A percentile compares a stretch with the other conserved stretches of the same genome.
These are phyloP conservation scores for Penicillium palitans DNA, from an alignment of 2,329 filamentous ascomycete genomes.

Conservation along the genomic window DNA sequence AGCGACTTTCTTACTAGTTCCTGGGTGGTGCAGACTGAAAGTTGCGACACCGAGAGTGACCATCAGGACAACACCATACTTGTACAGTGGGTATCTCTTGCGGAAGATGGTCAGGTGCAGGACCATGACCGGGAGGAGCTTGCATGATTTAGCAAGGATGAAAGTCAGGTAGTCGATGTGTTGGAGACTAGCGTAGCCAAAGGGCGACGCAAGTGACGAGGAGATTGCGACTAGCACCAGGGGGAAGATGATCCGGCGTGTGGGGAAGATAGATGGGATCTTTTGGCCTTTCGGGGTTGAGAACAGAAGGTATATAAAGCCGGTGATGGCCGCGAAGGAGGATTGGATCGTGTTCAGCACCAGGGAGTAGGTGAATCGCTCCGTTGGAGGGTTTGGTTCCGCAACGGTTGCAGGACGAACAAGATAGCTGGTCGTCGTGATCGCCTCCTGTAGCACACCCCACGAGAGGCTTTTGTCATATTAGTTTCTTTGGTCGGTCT, in stretches of 20 bases:
- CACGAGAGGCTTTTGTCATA: constrained; percentile 70
- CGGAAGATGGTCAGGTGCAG: constrained; percentile 91
- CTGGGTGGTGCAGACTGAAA: constrained; percentile 83
- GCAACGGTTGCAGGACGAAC: constrained; percentile 52
- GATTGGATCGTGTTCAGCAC: constrained; percentile 97
- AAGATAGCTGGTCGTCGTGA: constrained; percentile 88
- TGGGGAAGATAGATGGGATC: constrained; percentile 68
- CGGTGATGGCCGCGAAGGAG: constrained; percentile 77
- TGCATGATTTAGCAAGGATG: constrained; percentile 96
- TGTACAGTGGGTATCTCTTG: constrained; percentile 87
- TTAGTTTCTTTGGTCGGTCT: constrained; percentile 4
- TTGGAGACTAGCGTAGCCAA: constrained; percentile 86
- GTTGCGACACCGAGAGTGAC: constrained; percentile 92
- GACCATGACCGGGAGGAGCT: constrained; percentile 97
- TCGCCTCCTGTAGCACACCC: constrained; percentile 94
- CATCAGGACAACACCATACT: constrained; percentile 88
- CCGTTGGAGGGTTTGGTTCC: constrained; percentile 44
- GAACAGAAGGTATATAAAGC: constrained; percentile 73
- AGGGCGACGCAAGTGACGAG: constrained; percentile 85
- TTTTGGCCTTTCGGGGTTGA: constrained; percentile 58
- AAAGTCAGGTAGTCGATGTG: constrained; percentile 99
- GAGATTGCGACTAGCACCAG: constrained; percentile 84
- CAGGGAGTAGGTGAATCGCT: constrained; percentile 89
- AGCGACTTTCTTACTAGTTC: constrained; percentile 58
- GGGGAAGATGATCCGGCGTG: constrained; percentile 69